Evolutionary conservation across 2,329 filamentous ascomycete species (phyloP).

Genomic region (Thelonectria rubi): DNA sequence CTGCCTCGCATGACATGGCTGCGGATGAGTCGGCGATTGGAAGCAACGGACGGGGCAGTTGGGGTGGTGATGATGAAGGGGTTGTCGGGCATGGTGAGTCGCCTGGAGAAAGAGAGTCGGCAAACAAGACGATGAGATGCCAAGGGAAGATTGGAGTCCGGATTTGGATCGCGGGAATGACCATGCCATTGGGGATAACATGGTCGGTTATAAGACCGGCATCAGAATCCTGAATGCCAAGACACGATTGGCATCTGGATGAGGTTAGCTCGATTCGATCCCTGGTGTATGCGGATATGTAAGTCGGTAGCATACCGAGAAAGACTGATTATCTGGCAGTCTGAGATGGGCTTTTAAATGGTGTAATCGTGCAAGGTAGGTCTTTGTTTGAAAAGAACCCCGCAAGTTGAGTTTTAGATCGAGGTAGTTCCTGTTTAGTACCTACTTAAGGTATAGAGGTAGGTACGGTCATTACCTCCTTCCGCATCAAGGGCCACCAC

Average conservation of each 20-base stretch:
- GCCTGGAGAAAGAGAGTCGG: neutral
- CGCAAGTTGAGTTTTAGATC: no score
- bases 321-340: no score
- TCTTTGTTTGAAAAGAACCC: no score
- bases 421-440: no score
- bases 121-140: neutral
- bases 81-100: neutral
- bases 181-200: no score
- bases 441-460: no score
- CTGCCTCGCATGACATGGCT: constrained; percentile 25
- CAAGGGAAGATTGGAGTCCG: neutral
- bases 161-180: neutral
- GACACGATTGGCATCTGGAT: constrained; percentile 13
- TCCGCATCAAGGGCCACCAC: no score
- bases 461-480: no score
- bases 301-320: neutral
- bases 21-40: constrained; percentile 8
- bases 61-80: constrained; percentile 6
- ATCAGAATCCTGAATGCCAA: constrained; percentile 11
- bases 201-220: no score
- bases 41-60: neutral
- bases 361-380: no score
- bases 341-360: no score
- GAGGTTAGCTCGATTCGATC: neutral
- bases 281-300: neutral